Conservation (phyloP, 2,329 filamentous ascomycete species). For the Xylaria sp. region DNA sequence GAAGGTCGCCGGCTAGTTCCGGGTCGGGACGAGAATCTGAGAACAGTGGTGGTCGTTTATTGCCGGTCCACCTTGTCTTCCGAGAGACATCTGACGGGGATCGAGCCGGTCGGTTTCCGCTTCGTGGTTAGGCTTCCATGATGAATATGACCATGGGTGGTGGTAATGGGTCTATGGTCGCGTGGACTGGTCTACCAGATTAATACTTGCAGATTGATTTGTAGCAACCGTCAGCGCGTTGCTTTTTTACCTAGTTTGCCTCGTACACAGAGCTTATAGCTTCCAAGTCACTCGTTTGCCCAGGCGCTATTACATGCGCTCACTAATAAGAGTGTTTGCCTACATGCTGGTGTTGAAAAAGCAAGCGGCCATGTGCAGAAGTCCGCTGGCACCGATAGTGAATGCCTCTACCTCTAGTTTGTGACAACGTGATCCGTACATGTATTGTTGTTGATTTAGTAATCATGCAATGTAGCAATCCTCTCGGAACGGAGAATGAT, state of each 20-base stretch:
- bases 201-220: conserved; percentile 20
- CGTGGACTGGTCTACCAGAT: conserved; percentile 14
- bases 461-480: too few species aligned
- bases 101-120: conserved; percentile 10
- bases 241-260: conserved; percentile 8
- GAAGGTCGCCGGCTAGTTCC: conserved; percentile 7
- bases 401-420: too few species aligned
- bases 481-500: too few species aligned
- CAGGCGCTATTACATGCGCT: neutral
- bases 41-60: conserved; percentile 12
- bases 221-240: conserved; percentile 5
- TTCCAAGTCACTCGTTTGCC: conserved; percentile 22
- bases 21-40: neutral
- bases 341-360: neutral
- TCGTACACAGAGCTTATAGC: conserved; percentile 12
- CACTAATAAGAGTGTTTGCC: neutral
- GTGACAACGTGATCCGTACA: too few species aligned
- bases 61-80: conserved; percentile 10
- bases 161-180: conserved; percentile 6
- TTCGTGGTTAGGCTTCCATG: conserved; percentile 7
- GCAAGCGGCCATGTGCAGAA: neutral
- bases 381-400: too few species aligned
- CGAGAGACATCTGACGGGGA: conserved; percentile 7
- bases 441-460: too few species aligned
- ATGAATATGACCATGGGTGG: conserved; percentile 3